Percentiles rank a stretch among this genome's conserved stretches.
These are phyloP conservation scores for Penicillium sp. DNA, from an alignment of 2,329 filamentous ascomycete genomes.

Conservation along the genomic window DNA sequence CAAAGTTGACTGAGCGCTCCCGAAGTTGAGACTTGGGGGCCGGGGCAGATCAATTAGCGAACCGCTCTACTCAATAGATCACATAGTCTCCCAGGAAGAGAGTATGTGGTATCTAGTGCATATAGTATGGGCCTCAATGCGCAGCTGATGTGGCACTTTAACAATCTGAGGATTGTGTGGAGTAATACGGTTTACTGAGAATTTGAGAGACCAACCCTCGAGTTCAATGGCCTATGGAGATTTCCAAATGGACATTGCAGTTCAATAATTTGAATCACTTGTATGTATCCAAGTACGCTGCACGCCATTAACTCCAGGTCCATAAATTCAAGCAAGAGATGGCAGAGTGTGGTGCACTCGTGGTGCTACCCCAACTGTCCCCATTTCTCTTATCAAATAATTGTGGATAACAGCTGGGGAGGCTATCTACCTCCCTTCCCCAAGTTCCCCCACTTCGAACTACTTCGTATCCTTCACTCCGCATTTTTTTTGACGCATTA, in stretches of 20 bases:
- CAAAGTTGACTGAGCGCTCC: not conserved
- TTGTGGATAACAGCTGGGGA: slow-evolving; percentile 10
- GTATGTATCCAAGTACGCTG: not conserved
- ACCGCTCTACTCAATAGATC: no score
- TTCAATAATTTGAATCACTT: no score
- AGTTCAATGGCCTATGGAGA: not conserved
- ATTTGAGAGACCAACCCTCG: not conserved
- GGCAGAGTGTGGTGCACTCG: not conserved
- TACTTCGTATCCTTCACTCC: not conserved
- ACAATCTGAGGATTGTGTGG: no score
- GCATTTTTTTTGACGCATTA: not conserved
- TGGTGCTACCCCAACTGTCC: slow-evolving; percentile 8
- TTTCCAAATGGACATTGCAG: no score
- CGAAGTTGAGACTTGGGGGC: no score
- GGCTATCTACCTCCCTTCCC: slow-evolving; percentile 13
- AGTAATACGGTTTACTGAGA: no score
- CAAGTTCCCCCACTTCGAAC: slow-evolving; percentile 14
- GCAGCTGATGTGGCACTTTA: no score
- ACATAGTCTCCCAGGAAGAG: no score
- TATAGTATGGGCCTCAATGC: not conserved
- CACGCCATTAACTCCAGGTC: not conserved
- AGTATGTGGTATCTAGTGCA: not conserved
- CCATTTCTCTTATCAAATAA: slow-evolving; percentile 21
- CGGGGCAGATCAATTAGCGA: no score
- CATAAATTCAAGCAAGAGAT: not conserved